Percentiles rank a stretch among this genome's conserved stretches.
Evolutionary conservation across 2,329 filamentous ascomycete species (phyloP).

Genomic region (Davidsoniella australis): DNA sequence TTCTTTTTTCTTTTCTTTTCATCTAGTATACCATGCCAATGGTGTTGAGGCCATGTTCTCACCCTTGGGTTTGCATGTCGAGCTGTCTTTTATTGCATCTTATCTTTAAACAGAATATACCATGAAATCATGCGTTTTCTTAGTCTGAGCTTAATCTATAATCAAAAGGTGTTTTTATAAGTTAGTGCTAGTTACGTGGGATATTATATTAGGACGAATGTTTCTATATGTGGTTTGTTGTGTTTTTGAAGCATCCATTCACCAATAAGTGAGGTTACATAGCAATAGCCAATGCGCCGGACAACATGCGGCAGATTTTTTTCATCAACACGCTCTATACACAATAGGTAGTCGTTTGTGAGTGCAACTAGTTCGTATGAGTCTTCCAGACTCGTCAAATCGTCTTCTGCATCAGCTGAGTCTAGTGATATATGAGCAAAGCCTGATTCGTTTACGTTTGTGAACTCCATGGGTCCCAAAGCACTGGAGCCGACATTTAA

Average conservation of each 20-base stretch:
- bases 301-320: not conserved
- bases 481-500: not conserved
- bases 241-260: too few species aligned
- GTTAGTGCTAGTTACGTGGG: too few species aligned
- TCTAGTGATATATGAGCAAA: not conserved
- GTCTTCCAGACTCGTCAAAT: not conserved
- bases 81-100: too few species aligned
- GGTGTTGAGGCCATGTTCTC: not conserved
- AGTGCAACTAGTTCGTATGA: not conserved
- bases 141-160: too few species aligned
- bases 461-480: not conserved
- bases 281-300: too few species aligned
- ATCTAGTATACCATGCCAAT: not conserved
- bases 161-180: too few species aligned
- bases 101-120: too few species aligned
- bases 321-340: not conserved
- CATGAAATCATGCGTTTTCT: too few species aligned
- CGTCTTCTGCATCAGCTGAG: not conserved
- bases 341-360: not conserved
- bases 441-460: not conserved
- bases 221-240: too few species aligned
- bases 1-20: not conserved
- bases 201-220: too few species aligned
- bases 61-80: too few species aligned
- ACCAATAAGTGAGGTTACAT: too few species aligned